Evolutionary conservation across 345 rosid species (phyloP).

Genomic region (Citrus mangshanensis): DNA sequence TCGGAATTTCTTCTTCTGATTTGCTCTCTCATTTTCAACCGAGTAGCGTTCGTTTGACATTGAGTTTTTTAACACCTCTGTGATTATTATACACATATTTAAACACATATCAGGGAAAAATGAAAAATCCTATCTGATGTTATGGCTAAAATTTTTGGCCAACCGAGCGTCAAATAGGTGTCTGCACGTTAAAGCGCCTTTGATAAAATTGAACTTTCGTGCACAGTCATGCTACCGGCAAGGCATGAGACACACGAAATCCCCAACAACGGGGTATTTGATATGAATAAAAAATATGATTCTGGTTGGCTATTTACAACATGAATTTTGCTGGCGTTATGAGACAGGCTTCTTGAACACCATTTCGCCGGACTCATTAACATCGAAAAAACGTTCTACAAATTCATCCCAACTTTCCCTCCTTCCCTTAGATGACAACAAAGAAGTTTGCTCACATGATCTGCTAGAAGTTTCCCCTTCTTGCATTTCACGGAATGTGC

Average conservation of each 20-base stretch:
- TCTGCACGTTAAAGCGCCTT: background rate
- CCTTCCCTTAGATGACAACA: constrained; percentile 39
- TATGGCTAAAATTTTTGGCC: background rate
- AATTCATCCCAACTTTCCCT: constrained; percentile 57
- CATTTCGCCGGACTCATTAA: constrained; percentile 50
- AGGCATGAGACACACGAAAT: too few species aligned
- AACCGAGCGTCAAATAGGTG: background rate
- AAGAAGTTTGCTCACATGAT: constrained; percentile 27
- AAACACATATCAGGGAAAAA: too few species aligned
- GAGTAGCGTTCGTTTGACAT: background rate
- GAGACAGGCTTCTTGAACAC: constrained; percentile 35
- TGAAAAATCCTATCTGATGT: background rate
- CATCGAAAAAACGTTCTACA: constrained; percentile 46
- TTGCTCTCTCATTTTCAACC: background rate
- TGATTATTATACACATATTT: too few species aligned
- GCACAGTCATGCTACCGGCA: background rate
- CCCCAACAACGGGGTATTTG: background rate
- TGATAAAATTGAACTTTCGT: background rate
- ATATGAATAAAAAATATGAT: constrained; percentile 16
- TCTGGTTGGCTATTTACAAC: background rate
- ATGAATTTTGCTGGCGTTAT: background rate
- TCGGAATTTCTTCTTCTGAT: too few species aligned
- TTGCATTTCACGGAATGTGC: constrained; percentile 63
- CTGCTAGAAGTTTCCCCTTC: constrained; percentile 56
- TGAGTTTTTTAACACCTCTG: background rate